These are phyloP conservation scores for Ogataea corticis DNA, from an alignment of 805 yeast species.

Conservation along the genomic window DNA sequence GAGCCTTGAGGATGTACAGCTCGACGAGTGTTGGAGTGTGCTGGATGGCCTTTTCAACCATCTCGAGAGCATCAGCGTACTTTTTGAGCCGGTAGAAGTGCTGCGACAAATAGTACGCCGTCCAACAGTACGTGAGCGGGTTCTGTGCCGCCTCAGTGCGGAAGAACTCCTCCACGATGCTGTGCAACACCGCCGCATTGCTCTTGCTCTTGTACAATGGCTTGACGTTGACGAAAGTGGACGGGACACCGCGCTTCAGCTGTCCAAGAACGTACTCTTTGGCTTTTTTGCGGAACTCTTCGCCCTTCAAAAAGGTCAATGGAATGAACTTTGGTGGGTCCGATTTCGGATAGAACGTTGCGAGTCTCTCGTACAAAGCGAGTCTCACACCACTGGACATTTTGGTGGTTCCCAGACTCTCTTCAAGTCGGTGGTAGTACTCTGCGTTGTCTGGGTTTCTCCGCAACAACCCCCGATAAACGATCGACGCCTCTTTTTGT, in stretches of 20 bases:
- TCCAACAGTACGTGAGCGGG: constrained; percentile 63
- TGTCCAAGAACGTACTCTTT: constrained; percentile 57
- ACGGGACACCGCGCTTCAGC: constrained; percentile 82
- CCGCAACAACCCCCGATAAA: constrained; percentile 68
- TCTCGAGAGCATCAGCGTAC: constrained; percentile 52
- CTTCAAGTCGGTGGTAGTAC: constrained; percentile 69
- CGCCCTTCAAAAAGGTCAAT: constrained; percentile 64
- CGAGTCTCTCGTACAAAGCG: constrained; percentile 64
- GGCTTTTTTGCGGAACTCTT: constrained; percentile 44
- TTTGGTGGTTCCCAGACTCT: constrained; percentile 53
- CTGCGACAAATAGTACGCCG: constrained; percentile 74
- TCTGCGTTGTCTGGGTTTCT: constrained; percentile 80
- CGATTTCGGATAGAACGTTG: constrained; percentile 73
- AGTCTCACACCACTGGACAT: constrained; percentile 50
- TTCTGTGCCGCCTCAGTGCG: constrained; percentile 27
- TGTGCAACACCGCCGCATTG: constrained; percentile 45
- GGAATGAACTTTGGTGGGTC: constrained; percentile 83
- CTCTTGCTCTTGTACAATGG: constrained; percentile 61
- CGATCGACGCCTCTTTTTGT: constrained; percentile 61
- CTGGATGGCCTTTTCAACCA: constrained; percentile 60
- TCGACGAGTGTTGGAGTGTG: constrained; percentile 88
- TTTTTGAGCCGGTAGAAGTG: constrained; percentile 63
- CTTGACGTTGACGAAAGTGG: constrained; percentile 83
- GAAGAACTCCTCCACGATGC: constrained; percentile 53
- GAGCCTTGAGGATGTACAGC: constrained; percentile 74